A percentile compares a stretch with the other conserved stretches of the same genome.
Conservation (phyloP, 331 rosid species). For the Telfairia occidentalis region DNA sequence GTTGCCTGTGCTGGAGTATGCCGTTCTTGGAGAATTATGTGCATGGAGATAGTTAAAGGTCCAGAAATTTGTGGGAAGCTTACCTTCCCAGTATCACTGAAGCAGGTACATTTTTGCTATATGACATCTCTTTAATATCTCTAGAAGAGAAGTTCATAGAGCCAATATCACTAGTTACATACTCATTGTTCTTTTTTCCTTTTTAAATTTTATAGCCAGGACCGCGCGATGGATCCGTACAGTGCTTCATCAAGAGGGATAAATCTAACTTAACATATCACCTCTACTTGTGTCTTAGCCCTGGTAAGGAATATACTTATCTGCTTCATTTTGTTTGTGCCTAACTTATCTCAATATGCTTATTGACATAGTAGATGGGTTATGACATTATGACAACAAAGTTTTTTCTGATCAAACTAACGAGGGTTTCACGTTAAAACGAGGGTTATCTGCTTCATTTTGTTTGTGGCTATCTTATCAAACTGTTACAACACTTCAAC, state of each 20-base stretch:
- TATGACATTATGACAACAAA: neutral
- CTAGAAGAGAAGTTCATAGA: neutral
- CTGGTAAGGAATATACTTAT: slow-evolving; percentile 30
- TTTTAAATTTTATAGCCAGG: slow-evolving; percentile 63
- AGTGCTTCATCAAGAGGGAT: slow-evolving; percentile 81
- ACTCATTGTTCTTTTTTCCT: neutral
- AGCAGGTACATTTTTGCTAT: slow-evolving; percentile 37
- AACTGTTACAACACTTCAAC: too few relatives aligned
- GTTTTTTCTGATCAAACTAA: neutral
- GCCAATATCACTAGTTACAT: neutral
- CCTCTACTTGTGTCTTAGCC: slow-evolving; percentile 74
- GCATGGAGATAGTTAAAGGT: slow-evolving; percentile 64
- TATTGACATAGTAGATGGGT: neutral
- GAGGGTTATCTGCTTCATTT: too few relatives aligned
- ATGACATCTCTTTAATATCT: neutral
- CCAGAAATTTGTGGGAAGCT: slow-evolving; percentile 76
- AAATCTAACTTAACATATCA: slow-evolving; percentile 75
- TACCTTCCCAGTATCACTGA: slow-evolving; percentile 75
- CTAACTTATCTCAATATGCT: neutral
- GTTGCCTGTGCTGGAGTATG: slow-evolving; percentile 83
- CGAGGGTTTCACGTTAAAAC: neutral
- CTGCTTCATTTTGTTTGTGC: neutral
- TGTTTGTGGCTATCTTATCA: too few relatives aligned
- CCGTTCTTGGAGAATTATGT: slow-evolving; percentile 76
- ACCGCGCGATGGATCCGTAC: slow-evolving; percentile 58